phyloP scores from a whole-genome alignment of 2,329 filamentous ascomycete species.

The Ophiosphaerella herpotricha region DNA sequence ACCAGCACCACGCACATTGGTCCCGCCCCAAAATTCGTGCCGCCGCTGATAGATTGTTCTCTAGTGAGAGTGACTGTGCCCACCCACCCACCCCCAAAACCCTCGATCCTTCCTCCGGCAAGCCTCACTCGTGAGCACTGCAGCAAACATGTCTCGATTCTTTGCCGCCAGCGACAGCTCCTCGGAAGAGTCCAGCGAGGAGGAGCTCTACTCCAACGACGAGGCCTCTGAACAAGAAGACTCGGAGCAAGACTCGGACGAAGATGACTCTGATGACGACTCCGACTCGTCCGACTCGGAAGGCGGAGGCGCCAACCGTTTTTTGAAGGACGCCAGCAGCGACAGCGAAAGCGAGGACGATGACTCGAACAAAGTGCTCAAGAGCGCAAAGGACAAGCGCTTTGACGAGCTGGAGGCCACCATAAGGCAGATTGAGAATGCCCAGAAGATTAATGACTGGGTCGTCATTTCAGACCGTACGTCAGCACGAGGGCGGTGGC shows the following conservation, averaged over 20 bases:
- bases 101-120: slow-evolving; percentile 24
- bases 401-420: slow-evolving; percentile 90
- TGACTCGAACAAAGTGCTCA: slow-evolving; percentile 83
- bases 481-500: slow-evolving; percentile 37
- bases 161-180: slow-evolving; percentile 97
- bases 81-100: slow-evolving; percentile 20
- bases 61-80: slow-evolving; percentile 23
- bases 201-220: slow-evolving; percentile 90
- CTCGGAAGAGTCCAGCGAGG: slow-evolving; percentile 89
- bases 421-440: slow-evolving; percentile 92
- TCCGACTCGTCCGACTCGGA: slow-evolving; percentile 63
- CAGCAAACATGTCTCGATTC: slow-evolving; percentile 73
- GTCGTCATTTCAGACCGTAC: slow-evolving; percentile 85
- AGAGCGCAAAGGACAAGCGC: slow-evolving; percentile 98
- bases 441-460: slow-evolving; percentile 97
- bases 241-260: slow-evolving; percentile 61
- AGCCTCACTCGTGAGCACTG: slow-evolving; percentile 28
- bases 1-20: slow-evolving; percentile 4
- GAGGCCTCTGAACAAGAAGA: slow-evolving; percentile 52
- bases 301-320: slow-evolving; percentile 77
- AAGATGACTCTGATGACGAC: slow-evolving; percentile 62
- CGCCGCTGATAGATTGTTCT: slow-evolving; percentile 9
- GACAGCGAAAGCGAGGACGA: slow-evolving; percentile 84
- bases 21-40: slow-evolving; percentile 22
- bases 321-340: slow-evolving; percentile 80